These are phyloP conservation scores for Cylindrodendrum hubeiense DNA, from an alignment of 2,329 filamentous ascomycete species.

Conservation along the genomic window DNA sequence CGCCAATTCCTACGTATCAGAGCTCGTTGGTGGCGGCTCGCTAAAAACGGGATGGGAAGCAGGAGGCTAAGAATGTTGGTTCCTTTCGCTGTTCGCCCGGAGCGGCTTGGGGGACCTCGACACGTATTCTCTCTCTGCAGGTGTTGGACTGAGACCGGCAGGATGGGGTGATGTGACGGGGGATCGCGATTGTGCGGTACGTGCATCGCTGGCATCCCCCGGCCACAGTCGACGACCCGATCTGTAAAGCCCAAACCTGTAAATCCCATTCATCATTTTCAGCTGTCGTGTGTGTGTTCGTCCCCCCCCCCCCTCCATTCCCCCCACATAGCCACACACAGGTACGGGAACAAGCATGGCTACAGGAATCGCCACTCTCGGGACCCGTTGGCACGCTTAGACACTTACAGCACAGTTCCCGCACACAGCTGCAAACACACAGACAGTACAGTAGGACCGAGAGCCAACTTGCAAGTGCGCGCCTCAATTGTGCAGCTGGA, in stretches of 20 bases:
- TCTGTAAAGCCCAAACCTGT: neutral
- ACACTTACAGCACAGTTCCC: neutral
- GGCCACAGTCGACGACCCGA: neutral
- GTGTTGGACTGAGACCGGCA: conserved; percentile 19
- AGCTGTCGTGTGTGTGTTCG: neutral
- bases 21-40: conserved; percentile 3
- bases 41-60: conserved; percentile 11
- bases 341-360: neutral
- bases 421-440: conserved; percentile 10
- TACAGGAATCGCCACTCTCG: neutral
- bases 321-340: neutral
- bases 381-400: neutral
- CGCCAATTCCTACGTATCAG: conserved; percentile 8
- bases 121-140: conserved; percentile 8
- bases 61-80: conserved; percentile 3
- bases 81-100: neutral
- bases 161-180: conserved; percentile 11
- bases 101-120: neutral
- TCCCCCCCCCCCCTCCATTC: neutral
- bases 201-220: neutral
- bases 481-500: conserved; percentile 15
- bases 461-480: neutral
- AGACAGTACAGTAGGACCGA: conserved; percentile 4
- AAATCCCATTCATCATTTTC: neutral
- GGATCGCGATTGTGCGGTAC: conserved; percentile 2